Conservation (phyloP, 2,329 filamentous ascomycete genomes). For the Fusarium subtropicale region DNA sequence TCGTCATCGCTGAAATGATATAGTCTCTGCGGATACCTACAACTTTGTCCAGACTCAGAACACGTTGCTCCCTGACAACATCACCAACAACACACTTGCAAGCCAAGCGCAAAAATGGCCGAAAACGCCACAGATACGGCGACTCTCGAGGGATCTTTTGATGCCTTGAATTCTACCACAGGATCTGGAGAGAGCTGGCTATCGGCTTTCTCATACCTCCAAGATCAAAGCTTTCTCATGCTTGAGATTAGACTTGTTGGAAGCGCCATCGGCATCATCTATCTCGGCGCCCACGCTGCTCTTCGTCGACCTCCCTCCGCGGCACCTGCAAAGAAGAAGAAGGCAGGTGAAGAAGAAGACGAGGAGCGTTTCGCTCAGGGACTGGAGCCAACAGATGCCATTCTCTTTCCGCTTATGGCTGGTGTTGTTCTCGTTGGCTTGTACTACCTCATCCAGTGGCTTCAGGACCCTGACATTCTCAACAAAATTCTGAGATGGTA, state of each 20-base stretch:
- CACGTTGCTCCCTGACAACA: constrained; percentile 37
- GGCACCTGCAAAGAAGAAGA: constrained; percentile 64
- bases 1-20: constrained; percentile 5
- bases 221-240: constrained; percentile 56
- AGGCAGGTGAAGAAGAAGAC: constrained; percentile 58
- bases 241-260: constrained; percentile 64
- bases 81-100: constrained; percentile 7
- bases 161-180: constrained; percentile 49
- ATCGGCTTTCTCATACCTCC: constrained; percentile 48
- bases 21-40: background rate
- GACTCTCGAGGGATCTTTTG: constrained; percentile 39
- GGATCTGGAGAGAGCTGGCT: constrained; percentile 40
- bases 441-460: constrained; percentile 90
- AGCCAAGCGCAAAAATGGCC: constrained; percentile 34
- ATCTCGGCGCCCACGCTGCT: constrained; percentile 85
- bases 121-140: constrained; percentile 40
- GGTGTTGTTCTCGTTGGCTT: constrained; percentile 77
- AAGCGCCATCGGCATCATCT: constrained; percentile 84
- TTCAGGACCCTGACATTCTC: constrained; percentile 82
- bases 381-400: constrained; percentile 77
- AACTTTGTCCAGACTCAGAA: constrained; percentile 26
- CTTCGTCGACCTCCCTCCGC: constrained; percentile 86
- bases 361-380: constrained; percentile 63
- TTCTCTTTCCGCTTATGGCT: constrained; percentile 85
- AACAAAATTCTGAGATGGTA: constrained; percentile 88